phyloP scores from a whole-genome alignment of 345 rosid genomes.

The Hypericum perforatum region DNA sequence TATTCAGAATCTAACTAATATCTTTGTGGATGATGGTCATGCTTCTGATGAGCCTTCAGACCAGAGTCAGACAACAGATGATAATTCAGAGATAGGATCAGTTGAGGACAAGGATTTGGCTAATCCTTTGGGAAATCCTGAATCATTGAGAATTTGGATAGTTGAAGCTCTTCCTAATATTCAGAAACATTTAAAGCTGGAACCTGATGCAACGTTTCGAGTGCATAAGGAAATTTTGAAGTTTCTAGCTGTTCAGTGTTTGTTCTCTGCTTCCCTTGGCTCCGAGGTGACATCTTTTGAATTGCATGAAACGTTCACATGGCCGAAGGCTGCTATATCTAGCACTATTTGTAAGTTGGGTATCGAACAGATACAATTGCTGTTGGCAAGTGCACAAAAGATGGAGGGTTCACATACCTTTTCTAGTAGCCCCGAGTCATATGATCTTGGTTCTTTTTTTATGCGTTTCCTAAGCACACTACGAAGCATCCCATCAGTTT shows the following conservation, averaged over 20 bases:
- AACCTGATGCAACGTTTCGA: constrained; percentile 52
- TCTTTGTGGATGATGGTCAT: constrained; percentile 80
- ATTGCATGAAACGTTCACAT: constrained; percentile 86
- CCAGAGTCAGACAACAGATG: constrained; percentile 99
- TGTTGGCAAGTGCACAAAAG: constrained; percentile 73
- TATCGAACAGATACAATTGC: constrained; percentile 79
- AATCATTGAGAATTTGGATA: constrained; percentile 74
- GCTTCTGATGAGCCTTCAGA: constrained; percentile 82
- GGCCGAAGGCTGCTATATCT: constrained; percentile 82
- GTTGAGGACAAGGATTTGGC: constrained; percentile 64
- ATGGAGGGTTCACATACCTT: constrained; percentile 36
- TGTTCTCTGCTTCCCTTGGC: constrained; percentile 88
- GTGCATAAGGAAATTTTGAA: constrained; percentile 81
- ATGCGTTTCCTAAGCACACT: constrained; percentile 73
- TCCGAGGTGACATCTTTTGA: constrained; percentile 94
- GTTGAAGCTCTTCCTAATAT: constrained; percentile 78
- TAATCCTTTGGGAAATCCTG: constrained; percentile 46
- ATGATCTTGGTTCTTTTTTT: constrained; percentile 74
- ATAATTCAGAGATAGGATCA: constrained; percentile 82
- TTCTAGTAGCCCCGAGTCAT: constrained; percentile 40
- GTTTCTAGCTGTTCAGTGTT: constrained; percentile 89
- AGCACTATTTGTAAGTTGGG: constrained; percentile 66
- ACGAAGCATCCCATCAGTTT: constrained; percentile 87
- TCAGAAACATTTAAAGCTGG: constrained; percentile 60
- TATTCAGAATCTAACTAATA: constrained; percentile 56